Conservation (phyloP, 2,329 filamentous ascomycete genomes). For the Fusarium chaquense region DNA sequence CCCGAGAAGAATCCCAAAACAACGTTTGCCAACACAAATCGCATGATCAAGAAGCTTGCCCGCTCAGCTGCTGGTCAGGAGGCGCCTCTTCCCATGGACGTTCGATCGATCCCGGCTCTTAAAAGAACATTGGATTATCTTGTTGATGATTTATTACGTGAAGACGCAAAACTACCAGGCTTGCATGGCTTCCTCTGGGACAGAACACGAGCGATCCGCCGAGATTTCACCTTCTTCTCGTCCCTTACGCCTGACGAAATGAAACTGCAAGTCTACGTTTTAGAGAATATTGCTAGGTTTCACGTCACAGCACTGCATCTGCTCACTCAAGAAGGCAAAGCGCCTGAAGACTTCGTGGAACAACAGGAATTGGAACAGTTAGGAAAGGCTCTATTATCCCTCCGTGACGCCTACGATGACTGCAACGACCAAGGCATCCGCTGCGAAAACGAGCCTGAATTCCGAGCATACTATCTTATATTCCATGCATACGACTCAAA, state of each 20-base stretch:
- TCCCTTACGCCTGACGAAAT: slow-evolving; percentile 69
- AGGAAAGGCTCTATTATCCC: slow-evolving; percentile 72
- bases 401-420: slow-evolving; percentile 75
- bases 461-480: slow-evolving; percentile 73
- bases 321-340: slow-evolving; percentile 67
- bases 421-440: slow-evolving; percentile 68
- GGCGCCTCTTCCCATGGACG: slow-evolving; percentile 75
- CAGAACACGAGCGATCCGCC: slow-evolving; percentile 73
- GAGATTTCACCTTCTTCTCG: slow-evolving; percentile 77
- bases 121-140: slow-evolving; percentile 73
- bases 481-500: slow-evolving; percentile 71
- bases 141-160: slow-evolving; percentile 67
- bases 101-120: slow-evolving; percentile 70
- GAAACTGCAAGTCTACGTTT: slow-evolving; percentile 69
- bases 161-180: slow-evolving; percentile 65
- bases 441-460: slow-evolving; percentile 74
- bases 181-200: slow-evolving; percentile 77
- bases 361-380: slow-evolving; percentile 77
- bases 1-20: slow-evolving; percentile 65
- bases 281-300: slow-evolving; percentile 75
- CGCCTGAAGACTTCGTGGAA: slow-evolving; percentile 71
- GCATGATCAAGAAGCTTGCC: slow-evolving; percentile 76
- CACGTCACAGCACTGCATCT: slow-evolving; percentile 75
- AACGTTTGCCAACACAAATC: slow-evolving; percentile 60
- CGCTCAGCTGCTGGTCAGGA: slow-evolving; percentile 77